These are phyloP conservation scores for Polytrichum commune DNA, from an alignment of 225 moss, liverwort and hornwort species.

Conservation along the genomic window DNA sequence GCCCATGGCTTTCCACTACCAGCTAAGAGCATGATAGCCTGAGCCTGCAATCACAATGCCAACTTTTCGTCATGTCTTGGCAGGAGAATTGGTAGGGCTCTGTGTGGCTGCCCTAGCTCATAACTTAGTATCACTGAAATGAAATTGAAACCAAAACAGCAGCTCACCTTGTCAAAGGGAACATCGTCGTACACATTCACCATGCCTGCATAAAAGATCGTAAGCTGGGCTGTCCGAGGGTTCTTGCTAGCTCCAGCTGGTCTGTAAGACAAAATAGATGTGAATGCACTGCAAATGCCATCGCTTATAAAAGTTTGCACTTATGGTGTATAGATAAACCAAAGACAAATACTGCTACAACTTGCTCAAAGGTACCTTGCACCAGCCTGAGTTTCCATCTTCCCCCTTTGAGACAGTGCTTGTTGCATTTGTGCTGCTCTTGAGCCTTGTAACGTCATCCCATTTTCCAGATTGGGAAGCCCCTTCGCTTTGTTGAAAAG, in stretches of 20 bases:
- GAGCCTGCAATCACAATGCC: conserved; percentile 44
- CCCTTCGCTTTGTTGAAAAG: conserved; percentile 26
- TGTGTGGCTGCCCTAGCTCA: no score
- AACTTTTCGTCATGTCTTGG: no score
- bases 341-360: neutral
- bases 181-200: conserved; percentile 93
- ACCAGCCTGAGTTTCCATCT: conserved; percentile 4
- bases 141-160: neutral
- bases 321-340: no score
- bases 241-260: conserved; percentile 25
- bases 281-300: no score
- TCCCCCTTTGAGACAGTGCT: conserved; percentile 19
- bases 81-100: no score
- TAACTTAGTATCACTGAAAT: neutral
- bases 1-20: conserved; percentile 75
- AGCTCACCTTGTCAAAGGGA: conserved; percentile 76
- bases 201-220: conserved; percentile 83
- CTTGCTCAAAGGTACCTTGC: conserved; percentile 22
- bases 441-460: conserved; percentile 24
- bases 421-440: conserved; percentile 35
- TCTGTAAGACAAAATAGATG: conserved; percentile 21
- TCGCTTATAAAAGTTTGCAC: no score
- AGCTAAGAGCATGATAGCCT: conserved; percentile 93
- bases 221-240: conserved; percentile 72
- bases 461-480: conserved; percentile 24